Percentiles rank a stretch among this genome's conserved stretches.
phyloP scores from a whole-genome alignment of 768 basidiomycete species.

The Trametes cingulata region DNA sequence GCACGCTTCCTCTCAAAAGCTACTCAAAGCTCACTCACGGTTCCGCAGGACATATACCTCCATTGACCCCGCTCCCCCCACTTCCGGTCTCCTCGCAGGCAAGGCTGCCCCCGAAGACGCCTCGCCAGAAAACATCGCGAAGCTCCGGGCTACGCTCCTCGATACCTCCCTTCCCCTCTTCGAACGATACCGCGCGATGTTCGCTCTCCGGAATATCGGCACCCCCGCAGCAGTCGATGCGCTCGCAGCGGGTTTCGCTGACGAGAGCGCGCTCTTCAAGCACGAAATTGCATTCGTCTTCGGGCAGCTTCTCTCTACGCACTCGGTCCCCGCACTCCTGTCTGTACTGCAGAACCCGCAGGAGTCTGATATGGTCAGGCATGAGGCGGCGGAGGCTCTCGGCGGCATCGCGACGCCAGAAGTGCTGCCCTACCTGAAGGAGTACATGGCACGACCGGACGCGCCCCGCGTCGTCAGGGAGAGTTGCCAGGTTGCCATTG shows the following conservation, averaged over 20 bases:
- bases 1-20: not conserved
- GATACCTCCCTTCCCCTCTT: conserved; percentile 74
- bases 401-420: conserved; percentile 97
- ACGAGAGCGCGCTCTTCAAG: conserved; percentile 93
- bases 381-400: conserved; percentile 97
- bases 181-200: conserved; percentile 97
- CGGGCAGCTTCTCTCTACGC: conserved; percentile 87
- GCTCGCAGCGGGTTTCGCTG: conserved; percentile 86
- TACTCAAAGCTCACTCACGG: not conserved
- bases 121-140: conserved; percentile 48
- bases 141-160: conserved; percentile 63
- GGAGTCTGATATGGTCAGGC: conserved; percentile 96
- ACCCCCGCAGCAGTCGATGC: conserved; percentile 84
- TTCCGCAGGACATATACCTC: conserved; percentile 67
- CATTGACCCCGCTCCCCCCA: conserved; percentile 86
- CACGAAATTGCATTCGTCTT: conserved; percentile 99
- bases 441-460: conserved; percentile 79
- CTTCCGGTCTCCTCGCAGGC: conserved; percentile 60
- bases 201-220: conserved; percentile 92
- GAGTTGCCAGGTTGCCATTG: conserved; percentile 94
- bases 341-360: conserved; percentile 66
- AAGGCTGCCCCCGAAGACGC: conserved; percentile 52
- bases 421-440: conserved; percentile 81
- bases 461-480: conserved; percentile 90
- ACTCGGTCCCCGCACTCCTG: conserved; percentile 85